phyloP scores from a whole-genome alignment of 441 rosid species.

The Populus tomentosa region DNA sequence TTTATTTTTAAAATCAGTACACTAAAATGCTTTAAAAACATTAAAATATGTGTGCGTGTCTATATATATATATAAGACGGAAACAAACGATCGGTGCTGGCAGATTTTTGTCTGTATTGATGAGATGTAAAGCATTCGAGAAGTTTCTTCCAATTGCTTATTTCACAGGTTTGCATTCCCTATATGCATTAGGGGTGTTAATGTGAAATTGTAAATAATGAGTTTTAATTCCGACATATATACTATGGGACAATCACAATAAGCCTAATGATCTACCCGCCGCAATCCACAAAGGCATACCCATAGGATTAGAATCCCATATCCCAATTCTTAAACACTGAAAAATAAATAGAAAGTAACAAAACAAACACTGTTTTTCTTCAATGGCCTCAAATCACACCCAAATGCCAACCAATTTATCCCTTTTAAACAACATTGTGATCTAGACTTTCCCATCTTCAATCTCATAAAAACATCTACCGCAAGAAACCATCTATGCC shows the following conservation, averaged over 20 bases:
- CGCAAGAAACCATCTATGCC: neutral
- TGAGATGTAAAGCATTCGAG: neutral
- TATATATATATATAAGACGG: too few species aligned
- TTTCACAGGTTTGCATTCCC: too few species aligned
- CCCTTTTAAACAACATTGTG: slow-evolving; percentile 17
- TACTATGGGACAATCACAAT: neutral
- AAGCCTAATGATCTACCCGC: neutral
- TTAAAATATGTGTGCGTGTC: too few species aligned
- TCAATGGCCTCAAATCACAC: neutral
- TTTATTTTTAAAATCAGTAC: too few species aligned
- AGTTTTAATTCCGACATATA: too few species aligned
- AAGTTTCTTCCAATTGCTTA: neutral
- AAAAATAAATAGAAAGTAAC: neutral
- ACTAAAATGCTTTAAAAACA: too few species aligned
- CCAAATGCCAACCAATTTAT: slow-evolving; percentile 10
- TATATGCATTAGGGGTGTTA: neutral
- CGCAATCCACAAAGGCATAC: neutral
- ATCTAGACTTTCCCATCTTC: slow-evolving; percentile 15
- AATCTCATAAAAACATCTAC: neutral
- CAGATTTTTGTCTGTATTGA: neutral
- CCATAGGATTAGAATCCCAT: neutral
- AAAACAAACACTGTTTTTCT: slow-evolving; percentile 4
- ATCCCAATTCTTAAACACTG: neutral
- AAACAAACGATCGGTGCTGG: too few species aligned
- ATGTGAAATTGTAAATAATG: too few species aligned